Conservation (phyloP, 495 filamentous ascomycete genomes). For the Staphylotrichum longicolle region DNA sequence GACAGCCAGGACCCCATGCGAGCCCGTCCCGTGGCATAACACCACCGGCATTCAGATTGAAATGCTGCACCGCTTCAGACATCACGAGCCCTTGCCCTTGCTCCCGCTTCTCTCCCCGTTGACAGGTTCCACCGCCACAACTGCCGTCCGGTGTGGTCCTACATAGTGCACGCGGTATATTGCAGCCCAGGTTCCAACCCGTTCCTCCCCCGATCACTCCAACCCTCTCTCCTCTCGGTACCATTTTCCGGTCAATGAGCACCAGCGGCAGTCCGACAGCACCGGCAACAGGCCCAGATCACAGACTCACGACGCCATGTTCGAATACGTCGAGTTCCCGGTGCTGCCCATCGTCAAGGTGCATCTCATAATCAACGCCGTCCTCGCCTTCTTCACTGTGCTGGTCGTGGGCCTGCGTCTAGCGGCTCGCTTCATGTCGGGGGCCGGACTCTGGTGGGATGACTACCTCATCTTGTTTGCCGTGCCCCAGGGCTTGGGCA, state of each 20-base stretch:
- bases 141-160: background rate
- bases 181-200: background rate
- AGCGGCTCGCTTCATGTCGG: constrained; percentile 20
- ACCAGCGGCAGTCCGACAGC: background rate
- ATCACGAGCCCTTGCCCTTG: background rate
- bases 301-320: constrained; percentile 9
- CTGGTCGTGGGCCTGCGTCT: constrained; percentile 23
- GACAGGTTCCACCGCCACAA: background rate
- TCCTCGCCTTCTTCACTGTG: constrained; percentile 20
- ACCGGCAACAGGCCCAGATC: background rate
- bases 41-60: background rate
- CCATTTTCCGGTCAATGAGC: background rate
- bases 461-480: constrained; percentile 34
- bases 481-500: constrained; percentile 28
- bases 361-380: constrained; percentile 29
- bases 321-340: constrained; percentile 20
- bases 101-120: background rate
- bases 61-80: background rate
- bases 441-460: constrained; percentile 35
- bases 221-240: too few species aligned
- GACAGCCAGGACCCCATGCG: background rate
- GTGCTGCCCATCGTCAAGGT: constrained; percentile 18
- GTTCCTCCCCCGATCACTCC: too few species aligned
- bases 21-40: background rate
- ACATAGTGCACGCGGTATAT: background rate